Conservation (phyloP, 495 filamentous ascomycete species). For the Aspergillus indologenus region DNA sequence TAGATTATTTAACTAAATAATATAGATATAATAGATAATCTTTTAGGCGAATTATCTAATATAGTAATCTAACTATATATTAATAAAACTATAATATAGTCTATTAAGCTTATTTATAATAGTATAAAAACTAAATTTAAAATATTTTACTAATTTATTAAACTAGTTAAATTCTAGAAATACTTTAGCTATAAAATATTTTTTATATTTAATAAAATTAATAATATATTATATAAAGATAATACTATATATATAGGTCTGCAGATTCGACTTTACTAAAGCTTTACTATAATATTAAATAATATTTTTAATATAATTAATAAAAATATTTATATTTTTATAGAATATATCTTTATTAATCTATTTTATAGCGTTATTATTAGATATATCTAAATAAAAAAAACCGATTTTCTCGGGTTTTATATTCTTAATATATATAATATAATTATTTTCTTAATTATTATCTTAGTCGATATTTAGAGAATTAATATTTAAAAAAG, state of each 20-base stretch:
- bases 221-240: not conserved
- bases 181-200: not conserved
- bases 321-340: conserved; percentile 3
- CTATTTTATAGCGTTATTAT: not conserved
- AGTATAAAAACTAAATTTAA: not conserved
- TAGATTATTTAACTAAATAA: not conserved
- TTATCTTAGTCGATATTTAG: not conserved
- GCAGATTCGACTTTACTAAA: not conserved
- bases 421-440: not conserved
- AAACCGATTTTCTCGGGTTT: not conserved
- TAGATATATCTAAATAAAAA: not conserved
- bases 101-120: not conserved
- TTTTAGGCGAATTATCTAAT: not conserved
- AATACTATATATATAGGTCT: conserved; percentile 2
- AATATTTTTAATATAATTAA: conserved; percentile 5
- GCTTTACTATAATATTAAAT: not conserved
- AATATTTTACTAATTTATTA: not conserved
- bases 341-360: not conserved
- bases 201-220: conserved; percentile 5
- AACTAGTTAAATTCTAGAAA: not conserved
- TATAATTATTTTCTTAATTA: not conserved
- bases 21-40: not conserved
- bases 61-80: not conserved
- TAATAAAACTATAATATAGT: not conserved
- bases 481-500: not conserved